Conservation (phyloP, 805 yeast genomes). For the Jamesozyma lodderae region DNA sequence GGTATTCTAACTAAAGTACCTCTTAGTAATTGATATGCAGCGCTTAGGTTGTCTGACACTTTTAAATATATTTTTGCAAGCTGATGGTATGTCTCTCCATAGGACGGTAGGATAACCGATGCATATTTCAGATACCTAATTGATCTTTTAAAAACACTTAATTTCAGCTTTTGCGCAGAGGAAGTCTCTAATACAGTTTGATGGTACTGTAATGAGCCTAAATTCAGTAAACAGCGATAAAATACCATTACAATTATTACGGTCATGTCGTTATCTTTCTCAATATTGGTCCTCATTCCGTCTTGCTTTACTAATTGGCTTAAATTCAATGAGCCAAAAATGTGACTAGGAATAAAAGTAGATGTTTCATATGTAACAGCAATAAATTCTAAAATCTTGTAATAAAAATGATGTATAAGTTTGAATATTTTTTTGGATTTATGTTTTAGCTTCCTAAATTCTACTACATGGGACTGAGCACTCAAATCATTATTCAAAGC, state of each 20-base stretch:
- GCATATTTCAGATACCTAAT: slow-evolving; percentile 7
- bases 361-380: slow-evolving; percentile 7
- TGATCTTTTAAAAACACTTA: slow-evolving; percentile 3
- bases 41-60: not conserved
- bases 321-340: slow-evolving; percentile 12
- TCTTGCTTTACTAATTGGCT: no score
- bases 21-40: slow-evolving; percentile 5
- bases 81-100: slow-evolving; percentile 6
- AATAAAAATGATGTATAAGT: slow-evolving; percentile 41
- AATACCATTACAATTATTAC: not conserved
- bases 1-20: slow-evolving; percentile 5
- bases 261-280: no score
- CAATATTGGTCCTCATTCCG: no score
- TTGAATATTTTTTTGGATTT: slow-evolving; percentile 42
- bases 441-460: slow-evolving; percentile 46
- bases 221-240: slow-evolving; percentile 3
- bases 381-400: slow-evolving; percentile 28
- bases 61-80: slow-evolving; percentile 1
- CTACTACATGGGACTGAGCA: slow-evolving; percentile 36
- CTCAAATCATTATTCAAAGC: no score
- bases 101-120: slow-evolving; percentile 5
- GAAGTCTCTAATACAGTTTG: slow-evolving; percentile 1
- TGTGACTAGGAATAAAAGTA: slow-evolving; percentile 7
- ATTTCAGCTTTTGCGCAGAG: not conserved
- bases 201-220: slow-evolving; percentile 5